Conservation (phyloP, 129 eudicot genomes). For the Flaveria bidentis region DNA sequence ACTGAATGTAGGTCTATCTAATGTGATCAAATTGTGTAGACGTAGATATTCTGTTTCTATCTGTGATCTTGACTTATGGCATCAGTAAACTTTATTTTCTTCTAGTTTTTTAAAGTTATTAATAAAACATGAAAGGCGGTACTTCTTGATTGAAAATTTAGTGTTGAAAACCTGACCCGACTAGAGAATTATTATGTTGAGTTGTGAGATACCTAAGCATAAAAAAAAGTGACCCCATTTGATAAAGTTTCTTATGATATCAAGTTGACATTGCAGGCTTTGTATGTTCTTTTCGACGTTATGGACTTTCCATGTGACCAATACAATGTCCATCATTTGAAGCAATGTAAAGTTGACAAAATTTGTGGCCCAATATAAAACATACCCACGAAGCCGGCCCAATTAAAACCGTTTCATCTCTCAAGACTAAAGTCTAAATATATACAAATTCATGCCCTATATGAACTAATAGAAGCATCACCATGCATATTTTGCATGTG, state of each 20-base stretch:
- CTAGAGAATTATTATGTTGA: no score
- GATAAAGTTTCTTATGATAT: not conserved
- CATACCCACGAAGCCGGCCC: not conserved
- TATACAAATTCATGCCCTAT: not conserved
- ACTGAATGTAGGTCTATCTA: not conserved
- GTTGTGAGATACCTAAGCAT: no score
- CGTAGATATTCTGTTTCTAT: no score
- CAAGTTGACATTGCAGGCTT: not conserved
- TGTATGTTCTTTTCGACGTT: not conserved
- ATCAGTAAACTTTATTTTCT: no score
- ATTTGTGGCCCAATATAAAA: not conserved
- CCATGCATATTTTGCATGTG: not conserved
- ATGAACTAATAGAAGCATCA: not conserved
- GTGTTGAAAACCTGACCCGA: no score
- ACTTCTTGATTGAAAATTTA: no score
- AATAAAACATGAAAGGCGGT: no score
- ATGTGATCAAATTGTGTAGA: not conserved
- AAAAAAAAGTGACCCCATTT: no score
- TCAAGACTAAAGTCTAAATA: not conserved
- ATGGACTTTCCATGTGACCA: no score
- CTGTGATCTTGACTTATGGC: no score
- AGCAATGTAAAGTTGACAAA: not conserved
- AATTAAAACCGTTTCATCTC: not conserved
- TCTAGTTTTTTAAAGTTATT: no score
- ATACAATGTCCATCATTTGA: no score